A percentile compares a stretch with the other conserved stretches of the same genome.
Evolutionary conservation across 371 early-diverging fungal genomes (phyloP).

Genomic region (Quaeritorhiza haematococci): DNA sequence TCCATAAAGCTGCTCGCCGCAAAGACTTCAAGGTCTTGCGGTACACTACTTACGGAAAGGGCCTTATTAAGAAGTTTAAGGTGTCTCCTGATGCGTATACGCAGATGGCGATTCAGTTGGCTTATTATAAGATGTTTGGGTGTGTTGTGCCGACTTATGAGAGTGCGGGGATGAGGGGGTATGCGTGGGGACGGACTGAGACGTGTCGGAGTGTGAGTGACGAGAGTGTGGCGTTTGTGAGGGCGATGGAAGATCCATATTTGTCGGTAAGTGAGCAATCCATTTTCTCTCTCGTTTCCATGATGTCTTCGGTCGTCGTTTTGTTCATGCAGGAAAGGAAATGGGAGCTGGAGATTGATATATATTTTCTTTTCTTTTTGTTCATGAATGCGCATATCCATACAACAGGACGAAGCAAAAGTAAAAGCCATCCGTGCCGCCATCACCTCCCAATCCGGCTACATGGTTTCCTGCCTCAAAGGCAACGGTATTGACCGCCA

Average conservation of each 20-base stretch:
- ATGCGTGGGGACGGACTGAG: conserved; percentile 4
- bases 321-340: neutral
- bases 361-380: neutral
- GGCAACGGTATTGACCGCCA: conserved; percentile 90
- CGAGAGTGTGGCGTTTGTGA: conserved; percentile 3
- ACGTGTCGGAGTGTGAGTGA: neutral
- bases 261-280: neutral
- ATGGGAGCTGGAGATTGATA: neutral
- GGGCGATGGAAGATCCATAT: conserved; percentile 1
- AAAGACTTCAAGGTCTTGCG: conserved; percentile 79
- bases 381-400: neutral
- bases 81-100: conserved; percentile 87
- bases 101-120: conserved; percentile 94
- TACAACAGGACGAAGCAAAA: conserved; percentile 22
- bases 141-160: conserved; percentile 22
- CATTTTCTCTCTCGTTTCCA: neutral
- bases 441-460: conserved; percentile 66
- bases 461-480: conserved; percentile 77
- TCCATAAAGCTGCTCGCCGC: conserved; percentile 61
- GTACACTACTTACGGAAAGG: conserved; percentile 85
- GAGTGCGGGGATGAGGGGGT: conserved; percentile 14
- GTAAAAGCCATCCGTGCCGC: conserved; percentile 60
- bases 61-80: conserved; percentile 81
- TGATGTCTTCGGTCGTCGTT: neutral
- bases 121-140: conserved; percentile 87